A percentile compares a stretch with the other conserved stretches of the same genome.
Conservation (phyloP, 176 grass and related monocot species). For the Oryza meyeriana region DNA sequence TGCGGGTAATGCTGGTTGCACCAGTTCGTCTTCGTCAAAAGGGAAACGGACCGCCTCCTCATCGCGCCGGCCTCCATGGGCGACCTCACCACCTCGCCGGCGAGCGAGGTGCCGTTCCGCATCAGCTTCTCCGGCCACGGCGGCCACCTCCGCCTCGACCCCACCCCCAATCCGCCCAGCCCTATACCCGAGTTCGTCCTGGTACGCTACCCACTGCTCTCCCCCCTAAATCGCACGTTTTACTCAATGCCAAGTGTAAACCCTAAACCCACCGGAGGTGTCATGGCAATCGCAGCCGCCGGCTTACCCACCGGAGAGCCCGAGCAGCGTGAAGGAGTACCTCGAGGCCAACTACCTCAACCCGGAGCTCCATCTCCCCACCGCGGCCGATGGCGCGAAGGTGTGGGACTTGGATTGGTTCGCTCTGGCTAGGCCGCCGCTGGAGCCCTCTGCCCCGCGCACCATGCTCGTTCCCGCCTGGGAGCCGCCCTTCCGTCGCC, state of each 20-base stretch:
- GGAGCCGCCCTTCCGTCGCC: slow-evolving; percentile 70
- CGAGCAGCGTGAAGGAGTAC: slow-evolving; percentile 57
- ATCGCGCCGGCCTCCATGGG: slow-evolving; percentile 30
- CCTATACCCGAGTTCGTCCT: slow-evolving; percentile 75
- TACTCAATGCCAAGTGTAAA: slow-evolving; percentile 20
- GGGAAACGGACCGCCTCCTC: not conserved
- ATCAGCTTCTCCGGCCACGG: slow-evolving; percentile 80
- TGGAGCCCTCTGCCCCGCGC: slow-evolving; percentile 73
- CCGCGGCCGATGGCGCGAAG: slow-evolving; percentile 53
- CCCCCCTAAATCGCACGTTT: not conserved
- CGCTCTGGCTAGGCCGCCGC: slow-evolving; percentile 42
- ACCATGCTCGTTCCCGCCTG: slow-evolving; percentile 60
- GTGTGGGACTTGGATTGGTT: slow-evolving; percentile 91
- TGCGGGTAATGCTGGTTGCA: not conserved
- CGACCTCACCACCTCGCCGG: slow-evolving; percentile 37
- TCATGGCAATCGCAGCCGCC: slow-evolving; percentile 52
- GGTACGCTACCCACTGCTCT: slow-evolving; percentile 31
- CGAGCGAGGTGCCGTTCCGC: slow-evolving; percentile 71
- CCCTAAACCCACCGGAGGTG: slow-evolving; percentile 31
- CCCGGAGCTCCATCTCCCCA: slow-evolving; percentile 70
- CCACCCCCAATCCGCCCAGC: slow-evolving; percentile 28
- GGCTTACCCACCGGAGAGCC: slow-evolving; percentile 65
- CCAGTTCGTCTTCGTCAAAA: not conserved
- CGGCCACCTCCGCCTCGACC: slow-evolving; percentile 83
- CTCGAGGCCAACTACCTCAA: slow-evolving; percentile 78